Percentiles rank a stretch among this genome's conserved stretches.
Conservation (phyloP, 768 basidiomycete species). For the Tulasnella sp. region DNA sequence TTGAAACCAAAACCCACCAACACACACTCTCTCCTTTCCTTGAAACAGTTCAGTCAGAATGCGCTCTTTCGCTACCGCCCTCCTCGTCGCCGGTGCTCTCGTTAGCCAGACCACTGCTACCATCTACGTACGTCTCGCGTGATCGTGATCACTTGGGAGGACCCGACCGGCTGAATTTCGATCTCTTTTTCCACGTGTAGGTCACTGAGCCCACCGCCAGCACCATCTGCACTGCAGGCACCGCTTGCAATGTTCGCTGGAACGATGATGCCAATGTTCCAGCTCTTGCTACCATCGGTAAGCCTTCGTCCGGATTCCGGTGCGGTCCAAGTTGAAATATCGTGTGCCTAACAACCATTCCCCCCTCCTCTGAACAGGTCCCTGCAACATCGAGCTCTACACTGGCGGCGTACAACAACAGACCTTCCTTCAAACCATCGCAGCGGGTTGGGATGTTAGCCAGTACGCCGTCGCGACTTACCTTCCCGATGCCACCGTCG, state of each 20-base stretch:
- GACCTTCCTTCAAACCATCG: conserved; percentile 30
- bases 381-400: conserved; percentile 18
- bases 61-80: conserved; percentile 3
- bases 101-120: conserved; percentile 15
- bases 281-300: conserved; percentile 14
- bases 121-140: conserved; percentile 17
- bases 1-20: neutral
- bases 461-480: conserved; percentile 26
- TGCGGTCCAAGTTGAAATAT: neutral
- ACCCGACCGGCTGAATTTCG: neutral
- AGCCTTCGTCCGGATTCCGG: neutral
- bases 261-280: conserved; percentile 20
- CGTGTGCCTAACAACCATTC: neutral
- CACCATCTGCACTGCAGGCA: conserved; percentile 18
- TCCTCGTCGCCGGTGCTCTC: conserved; percentile 12
- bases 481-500: conserved; percentile 29
- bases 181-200: neutral
- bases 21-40: conserved; percentile 9
- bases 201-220: conserved; percentile 17
- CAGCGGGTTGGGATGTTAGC: conserved; percentile 29
- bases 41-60: conserved; percentile 9
- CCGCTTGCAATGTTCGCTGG: conserved; percentile 15
- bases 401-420: conserved; percentile 24
- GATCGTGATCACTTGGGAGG: too few relatives aligned
- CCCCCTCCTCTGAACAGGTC: neutral